Percentiles rank a stretch among this genome's conserved stretches.
Evolutionary conservation across 139 green algal species (phyloP).

Genomic region (Coelastrella sp.): DNA sequence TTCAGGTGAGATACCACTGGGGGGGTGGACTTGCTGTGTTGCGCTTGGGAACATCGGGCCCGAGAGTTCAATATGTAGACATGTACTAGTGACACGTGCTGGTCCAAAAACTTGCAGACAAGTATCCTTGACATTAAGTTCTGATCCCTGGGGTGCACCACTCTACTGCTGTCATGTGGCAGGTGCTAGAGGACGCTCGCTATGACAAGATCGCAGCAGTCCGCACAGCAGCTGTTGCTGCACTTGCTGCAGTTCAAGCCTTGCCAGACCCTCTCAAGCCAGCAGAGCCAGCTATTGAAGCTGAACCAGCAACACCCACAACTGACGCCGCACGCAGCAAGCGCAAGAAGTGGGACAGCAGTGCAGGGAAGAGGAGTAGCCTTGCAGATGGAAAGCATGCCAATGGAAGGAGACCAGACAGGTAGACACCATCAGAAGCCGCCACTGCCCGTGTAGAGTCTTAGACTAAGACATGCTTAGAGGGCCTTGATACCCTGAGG

Average conservation of each 20-base stretch:
- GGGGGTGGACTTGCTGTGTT: no score
- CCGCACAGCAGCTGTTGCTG: constrained; percentile 5
- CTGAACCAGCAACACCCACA: neutral
- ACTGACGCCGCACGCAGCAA: neutral
- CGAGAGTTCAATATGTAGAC: no score
- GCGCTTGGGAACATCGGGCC: no score
- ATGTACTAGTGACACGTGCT: no score
- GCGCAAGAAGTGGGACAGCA: neutral
- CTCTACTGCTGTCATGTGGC: neutral
- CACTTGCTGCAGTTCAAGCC: neutral
- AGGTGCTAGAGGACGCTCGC: constrained; percentile 20
- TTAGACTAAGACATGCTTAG: no score
- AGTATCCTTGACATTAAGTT: no score
- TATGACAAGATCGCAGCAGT: constrained; percentile 46
- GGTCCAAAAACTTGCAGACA: no score
- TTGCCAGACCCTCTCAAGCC: constrained; percentile 38
- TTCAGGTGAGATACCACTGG: neutral
- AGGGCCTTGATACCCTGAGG: no score
- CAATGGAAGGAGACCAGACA: neutral
- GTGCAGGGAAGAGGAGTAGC: neutral
- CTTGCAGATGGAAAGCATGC: neutral
- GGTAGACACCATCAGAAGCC: neutral
- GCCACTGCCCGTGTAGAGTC: no score
- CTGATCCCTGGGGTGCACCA: no score
- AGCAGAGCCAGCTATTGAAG: neutral